Conservation (phyloP, 2,329 filamentous ascomycete genomes). For the Aspergillus puulaauensis region DNA sequence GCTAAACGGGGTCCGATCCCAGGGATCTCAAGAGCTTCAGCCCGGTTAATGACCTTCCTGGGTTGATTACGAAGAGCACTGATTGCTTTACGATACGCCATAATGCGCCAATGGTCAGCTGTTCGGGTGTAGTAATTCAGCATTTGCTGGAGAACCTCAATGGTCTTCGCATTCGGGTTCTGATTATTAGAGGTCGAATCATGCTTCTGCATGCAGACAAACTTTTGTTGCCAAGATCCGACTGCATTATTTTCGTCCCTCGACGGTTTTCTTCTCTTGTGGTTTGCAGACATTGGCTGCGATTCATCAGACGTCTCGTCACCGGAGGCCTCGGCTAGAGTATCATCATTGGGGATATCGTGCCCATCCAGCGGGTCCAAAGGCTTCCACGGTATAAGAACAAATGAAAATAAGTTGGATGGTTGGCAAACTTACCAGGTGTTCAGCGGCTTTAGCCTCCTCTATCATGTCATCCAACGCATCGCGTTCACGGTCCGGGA, state of each 20-base stretch:
- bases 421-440: slow-evolving; percentile 47
- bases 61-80: slow-evolving; percentile 67
- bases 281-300: slow-evolving; percentile 13
- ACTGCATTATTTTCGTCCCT: slow-evolving; percentile 3
- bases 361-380: slow-evolving; percentile 28
- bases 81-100: slow-evolving; percentile 76
- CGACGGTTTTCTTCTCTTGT: slow-evolving; percentile 14
- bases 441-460: slow-evolving; percentile 59
- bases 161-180: slow-evolving; percentile 74
- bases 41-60: slow-evolving; percentile 63
- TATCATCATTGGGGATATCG: slow-evolving; percentile 23
- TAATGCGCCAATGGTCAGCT: slow-evolving; percentile 74
- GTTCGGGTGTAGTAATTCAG: slow-evolving; percentile 71
- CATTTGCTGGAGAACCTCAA: slow-evolving; percentile 77
- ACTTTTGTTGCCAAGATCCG: slow-evolving; percentile 43
- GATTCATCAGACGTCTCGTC: slow-evolving; percentile 16
- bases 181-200: slow-evolving; percentile 42
- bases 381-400: slow-evolving; percentile 27
- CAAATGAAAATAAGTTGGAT: background rate
- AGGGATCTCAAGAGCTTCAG: slow-evolving; percentile 67
- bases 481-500: slow-evolving; percentile 41
- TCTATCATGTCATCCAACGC: slow-evolving; percentile 65
- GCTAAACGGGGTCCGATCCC: slow-evolving; percentile 73
- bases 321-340: slow-evolving; percentile 12
- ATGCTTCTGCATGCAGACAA: slow-evolving; percentile 61